Conservation (phyloP, 2,329 filamentous ascomycete genomes). For the Septoria linicola region DNA sequence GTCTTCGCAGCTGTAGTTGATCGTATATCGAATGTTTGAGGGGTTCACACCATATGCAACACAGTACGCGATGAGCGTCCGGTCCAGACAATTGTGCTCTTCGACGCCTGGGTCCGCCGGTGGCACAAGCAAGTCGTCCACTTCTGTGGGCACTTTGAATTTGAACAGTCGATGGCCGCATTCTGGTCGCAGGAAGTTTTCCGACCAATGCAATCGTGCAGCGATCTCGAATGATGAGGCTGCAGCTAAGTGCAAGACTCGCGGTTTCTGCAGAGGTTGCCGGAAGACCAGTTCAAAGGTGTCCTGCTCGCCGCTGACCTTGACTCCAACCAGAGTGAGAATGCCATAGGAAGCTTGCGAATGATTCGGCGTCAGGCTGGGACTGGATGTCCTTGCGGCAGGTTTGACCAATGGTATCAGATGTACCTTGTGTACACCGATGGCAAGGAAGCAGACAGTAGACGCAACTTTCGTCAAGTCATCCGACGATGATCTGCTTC, state of each 20-base stretch:
- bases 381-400: constrained; percentile 50
- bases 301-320: constrained; percentile 63
- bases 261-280: constrained; percentile 56
- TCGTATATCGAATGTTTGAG: constrained; percentile 63
- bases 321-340: constrained; percentile 60
- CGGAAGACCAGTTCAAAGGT: constrained; percentile 64
- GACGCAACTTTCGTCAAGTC: constrained; percentile 65
- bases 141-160: constrained; percentile 58
- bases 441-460: constrained; percentile 65
- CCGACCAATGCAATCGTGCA: constrained; percentile 59
- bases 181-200: constrained; percentile 63
- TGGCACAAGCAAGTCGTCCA: constrained; percentile 53
- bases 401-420: constrained; percentile 10
- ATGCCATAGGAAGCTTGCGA: constrained; percentile 60
- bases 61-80: constrained; percentile 68
- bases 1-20: constrained; percentile 63
- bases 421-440: constrained; percentile 66
- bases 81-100: constrained; percentile 61
- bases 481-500: constrained; percentile 60
- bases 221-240: constrained; percentile 64
- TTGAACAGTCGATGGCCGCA: constrained; percentile 64
- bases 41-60: constrained; percentile 67
- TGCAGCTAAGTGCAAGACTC: constrained; percentile 62
- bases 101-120: constrained; percentile 56
- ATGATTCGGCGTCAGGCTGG: constrained; percentile 52